Evolutionary conservation across 768 basidiomycete species (phyloP).

Genomic region (Lactarius hengduanensis): DNA sequence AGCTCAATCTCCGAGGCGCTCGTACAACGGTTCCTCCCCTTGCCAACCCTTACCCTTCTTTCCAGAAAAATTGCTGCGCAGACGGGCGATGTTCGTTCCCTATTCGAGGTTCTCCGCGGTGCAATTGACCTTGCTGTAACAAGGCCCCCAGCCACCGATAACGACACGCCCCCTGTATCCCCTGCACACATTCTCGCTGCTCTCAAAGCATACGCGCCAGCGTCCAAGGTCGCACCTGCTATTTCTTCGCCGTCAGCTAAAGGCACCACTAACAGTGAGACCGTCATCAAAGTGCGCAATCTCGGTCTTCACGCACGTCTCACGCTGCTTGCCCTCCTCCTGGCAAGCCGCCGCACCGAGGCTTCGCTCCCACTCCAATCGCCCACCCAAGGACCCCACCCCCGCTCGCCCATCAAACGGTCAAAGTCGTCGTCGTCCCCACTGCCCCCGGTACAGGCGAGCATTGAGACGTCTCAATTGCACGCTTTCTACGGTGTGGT

Average conservation of each 20-base stretch:
- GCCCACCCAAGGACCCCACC: conserved; percentile 35
- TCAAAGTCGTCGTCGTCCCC: conserved; percentile 38
- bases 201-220: conserved; percentile 62
- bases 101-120: conserved; percentile 77
- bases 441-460: conserved; percentile 34
- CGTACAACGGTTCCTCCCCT: conserved; percentile 57
- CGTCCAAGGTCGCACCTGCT: conserved; percentile 38
- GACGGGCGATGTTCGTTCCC: conserved; percentile 78
- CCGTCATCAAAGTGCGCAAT: conserved; percentile 59
- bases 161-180: conserved; percentile 45
- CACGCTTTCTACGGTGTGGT: conserved; percentile 62
- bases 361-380: conserved; percentile 46
- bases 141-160: conserved; percentile 27
- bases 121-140: conserved; percentile 66
- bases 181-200: conserved; percentile 72
- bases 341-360: conserved; percentile 62
- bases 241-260: conserved; percentile 34
- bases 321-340: conserved; percentile 59
- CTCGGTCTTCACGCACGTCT: conserved; percentile 76
- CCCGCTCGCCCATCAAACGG: conserved; percentile 54
- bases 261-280: conserved; percentile 50
- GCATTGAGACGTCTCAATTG: conserved; percentile 59
- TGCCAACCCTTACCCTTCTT: conserved; percentile 62
- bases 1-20: conserved; percentile 17
- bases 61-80: conserved; percentile 78